phyloP scores from a whole-genome alignment of 2,329 filamentous ascomycete species.

The Ascocoryne sarcoides region DNA sequence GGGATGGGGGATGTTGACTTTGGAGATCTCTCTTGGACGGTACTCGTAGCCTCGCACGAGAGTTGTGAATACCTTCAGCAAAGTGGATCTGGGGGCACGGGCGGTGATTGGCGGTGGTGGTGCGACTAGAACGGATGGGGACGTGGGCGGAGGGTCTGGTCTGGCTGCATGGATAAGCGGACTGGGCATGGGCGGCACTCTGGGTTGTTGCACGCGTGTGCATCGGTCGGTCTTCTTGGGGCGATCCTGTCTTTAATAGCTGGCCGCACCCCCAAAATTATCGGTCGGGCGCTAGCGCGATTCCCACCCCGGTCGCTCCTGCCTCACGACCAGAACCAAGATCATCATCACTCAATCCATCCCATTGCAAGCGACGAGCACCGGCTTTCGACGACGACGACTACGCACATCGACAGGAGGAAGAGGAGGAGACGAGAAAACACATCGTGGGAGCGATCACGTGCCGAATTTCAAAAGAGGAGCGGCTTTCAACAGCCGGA shows the following conservation, averaged over 20 bases:
- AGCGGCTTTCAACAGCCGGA: too few relatives aligned
- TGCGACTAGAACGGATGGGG: too few relatives aligned
- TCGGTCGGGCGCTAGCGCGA: slow-evolving; percentile 7
- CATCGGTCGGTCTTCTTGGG: slow-evolving; percentile 11
- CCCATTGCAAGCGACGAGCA: neutral
- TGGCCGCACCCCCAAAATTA: slow-evolving; percentile 1
- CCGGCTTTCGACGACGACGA: neutral
- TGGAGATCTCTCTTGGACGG: too few relatives aligned
- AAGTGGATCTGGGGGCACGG: neutral
- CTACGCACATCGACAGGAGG: too few relatives aligned
- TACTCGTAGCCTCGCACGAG: neutral
- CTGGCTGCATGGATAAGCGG: neutral
- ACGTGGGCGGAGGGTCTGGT: neutral
- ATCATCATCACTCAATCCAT: neutral
- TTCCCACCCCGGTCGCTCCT: slow-evolving; percentile 7
- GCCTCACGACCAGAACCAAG: slow-evolving; percentile 7
- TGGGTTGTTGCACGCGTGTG: slow-evolving; percentile 5
- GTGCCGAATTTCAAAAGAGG: too few relatives aligned
- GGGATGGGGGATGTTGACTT: too few relatives aligned
- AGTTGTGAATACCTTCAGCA: neutral
- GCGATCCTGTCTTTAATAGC: slow-evolving; percentile 13
- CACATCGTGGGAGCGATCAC: too few relatives aligned
- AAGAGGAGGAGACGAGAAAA: too few relatives aligned
- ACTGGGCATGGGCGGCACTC: neutral
- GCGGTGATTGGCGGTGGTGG: neutral